Evolutionary conservation across 2,329 filamentous ascomycete genomes (phyloP).

Genomic region (Daldinia sp.): DNA sequence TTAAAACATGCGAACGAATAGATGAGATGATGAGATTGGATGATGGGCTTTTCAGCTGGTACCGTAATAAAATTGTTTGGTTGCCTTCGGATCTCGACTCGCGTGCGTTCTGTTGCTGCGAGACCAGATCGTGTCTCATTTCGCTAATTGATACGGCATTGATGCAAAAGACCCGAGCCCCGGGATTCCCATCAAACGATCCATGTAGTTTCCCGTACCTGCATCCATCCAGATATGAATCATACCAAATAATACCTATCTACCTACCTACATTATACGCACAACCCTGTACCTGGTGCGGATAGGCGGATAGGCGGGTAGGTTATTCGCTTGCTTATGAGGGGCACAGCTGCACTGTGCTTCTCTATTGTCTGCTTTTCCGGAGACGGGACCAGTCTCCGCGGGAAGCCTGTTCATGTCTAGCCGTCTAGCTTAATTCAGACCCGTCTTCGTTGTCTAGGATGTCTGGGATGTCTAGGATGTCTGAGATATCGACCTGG

Average conservation of each 20-base stretch:
- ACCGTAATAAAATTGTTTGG: neutral
- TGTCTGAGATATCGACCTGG: neutral
- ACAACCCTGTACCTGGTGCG: neutral
- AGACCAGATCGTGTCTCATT: conserved; percentile 3
- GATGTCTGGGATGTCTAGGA: neutral
- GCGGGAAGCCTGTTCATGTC: neutral
- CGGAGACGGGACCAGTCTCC: conserved; percentile 2
- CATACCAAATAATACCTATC: neutral
- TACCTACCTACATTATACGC: conserved; percentile 2
- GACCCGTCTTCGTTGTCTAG: neutral
- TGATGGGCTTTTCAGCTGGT: neutral
- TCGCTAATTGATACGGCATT: conserved; percentile 1
- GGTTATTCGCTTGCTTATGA: neutral
- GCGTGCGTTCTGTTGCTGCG: conserved; percentile 1
- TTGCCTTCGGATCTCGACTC: conserved; percentile 2
- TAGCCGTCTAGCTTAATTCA: neutral
- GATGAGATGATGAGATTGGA: neutral
- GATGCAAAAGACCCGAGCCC: neutral
- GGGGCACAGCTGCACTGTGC: neutral
- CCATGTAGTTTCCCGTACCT: neutral
- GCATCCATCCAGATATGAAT: neutral
- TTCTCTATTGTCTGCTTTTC: neutral
- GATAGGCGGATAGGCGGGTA: conserved; percentile 5
- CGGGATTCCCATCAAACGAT: neutral
- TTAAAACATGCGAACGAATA: neutral